These are phyloP conservation scores for Xylaria sp. DNA, from an alignment of 2,329 filamentous ascomycete species.

Conservation along the genomic window DNA sequence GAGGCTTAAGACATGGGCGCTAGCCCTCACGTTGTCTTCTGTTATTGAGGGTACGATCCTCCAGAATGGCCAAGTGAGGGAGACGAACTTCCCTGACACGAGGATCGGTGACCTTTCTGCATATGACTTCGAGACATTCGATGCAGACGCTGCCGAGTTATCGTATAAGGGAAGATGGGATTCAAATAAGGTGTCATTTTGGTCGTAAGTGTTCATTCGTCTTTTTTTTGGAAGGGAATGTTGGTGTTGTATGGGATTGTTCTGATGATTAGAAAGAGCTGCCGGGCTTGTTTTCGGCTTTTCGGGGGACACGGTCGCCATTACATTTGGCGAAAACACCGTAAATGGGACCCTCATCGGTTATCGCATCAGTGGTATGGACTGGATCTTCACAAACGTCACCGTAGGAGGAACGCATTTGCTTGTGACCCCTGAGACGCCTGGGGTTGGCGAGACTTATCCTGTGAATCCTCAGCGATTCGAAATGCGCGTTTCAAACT, in stretches of 20 bases:
- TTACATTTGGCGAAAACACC: slow-evolving; percentile 65
- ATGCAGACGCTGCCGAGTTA: slow-evolving; percentile 63
- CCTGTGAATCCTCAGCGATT: slow-evolving; percentile 61
- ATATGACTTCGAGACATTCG: slow-evolving; percentile 58
- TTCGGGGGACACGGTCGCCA: slow-evolving; percentile 63
- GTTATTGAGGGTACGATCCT: slow-evolving; percentile 50
- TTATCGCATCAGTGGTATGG: slow-evolving; percentile 67
- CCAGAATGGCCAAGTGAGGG: slow-evolving; percentile 56
- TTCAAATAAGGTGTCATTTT: slow-evolving; percentile 69
- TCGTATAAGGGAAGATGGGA: slow-evolving; percentile 73
- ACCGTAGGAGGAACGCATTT: slow-evolving; percentile 67
- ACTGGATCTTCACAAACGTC: slow-evolving; percentile 71
- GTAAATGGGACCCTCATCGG: slow-evolving; percentile 63
- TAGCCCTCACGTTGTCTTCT: slow-evolving; percentile 35
- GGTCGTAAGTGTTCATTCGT: slow-evolving; percentile 59
- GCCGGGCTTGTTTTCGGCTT: slow-evolving; percentile 67
- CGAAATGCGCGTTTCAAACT: slow-evolving; percentile 70
- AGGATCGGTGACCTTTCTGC: slow-evolving; percentile 48
- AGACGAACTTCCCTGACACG: slow-evolving; percentile 56
- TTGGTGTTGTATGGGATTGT: slow-evolving; percentile 9
- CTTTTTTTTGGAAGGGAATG: neutral
- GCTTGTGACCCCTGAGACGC: slow-evolving; percentile 60
- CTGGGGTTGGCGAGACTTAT: slow-evolving; percentile 57
- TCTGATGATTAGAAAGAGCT: slow-evolving; percentile 51
- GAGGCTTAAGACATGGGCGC: slow-evolving; percentile 28